Percentiles rank a stretch among this genome's conserved stretches.
phyloP scores from a whole-genome alignment of 2,329 filamentous ascomycete genomes.

The Scopulariopsis brevicaulis region DNA sequence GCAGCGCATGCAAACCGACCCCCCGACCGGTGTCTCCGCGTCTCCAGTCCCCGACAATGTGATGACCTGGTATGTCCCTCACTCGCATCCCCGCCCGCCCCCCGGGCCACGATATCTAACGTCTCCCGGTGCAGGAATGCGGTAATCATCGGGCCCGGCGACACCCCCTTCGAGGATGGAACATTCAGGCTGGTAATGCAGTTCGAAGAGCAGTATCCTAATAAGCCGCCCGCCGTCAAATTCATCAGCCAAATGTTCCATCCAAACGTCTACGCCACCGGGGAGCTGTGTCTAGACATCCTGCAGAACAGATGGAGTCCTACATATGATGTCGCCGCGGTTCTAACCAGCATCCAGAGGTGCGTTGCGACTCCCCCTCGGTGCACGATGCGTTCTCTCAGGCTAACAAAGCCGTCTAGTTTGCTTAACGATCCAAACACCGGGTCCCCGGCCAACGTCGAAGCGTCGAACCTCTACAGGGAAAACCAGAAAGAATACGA shows the following conservation, averaged over 20 bases:
- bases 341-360: conserved; percentile 97
- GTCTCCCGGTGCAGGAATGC: conserved; percentile 62
- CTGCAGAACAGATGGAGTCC: conserved; percentile 97
- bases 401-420: too few species aligned
- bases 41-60: conserved; percentile 94
- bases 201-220: conserved; percentile 97
- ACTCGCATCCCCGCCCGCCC: not conserved
- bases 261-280: conserved; percentile 94
- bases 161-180: conserved; percentile 96
- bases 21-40: conserved; percentile 90
- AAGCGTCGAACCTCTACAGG: conserved; percentile 96
- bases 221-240: conserved; percentile 95
- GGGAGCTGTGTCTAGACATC: conserved; percentile 93
- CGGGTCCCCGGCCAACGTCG: conserved; percentile 94
- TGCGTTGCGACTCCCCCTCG: conserved; percentile 20
- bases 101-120: not conserved
- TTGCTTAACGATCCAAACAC: conserved; percentile 96
- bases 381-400: too few species aligned
- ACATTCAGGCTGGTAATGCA: conserved; percentile 98
- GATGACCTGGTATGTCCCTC: conserved; percentile 72
- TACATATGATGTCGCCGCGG: conserved; percentile 94
- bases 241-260: conserved; percentile 99
- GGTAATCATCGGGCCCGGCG: conserved; percentile 92
- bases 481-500: conserved; percentile 95
- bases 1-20: conserved; percentile 98